Conservation (phyloP, 2,329 filamentous ascomycete genomes). For the Pestalotiopsis sp. region DNA sequence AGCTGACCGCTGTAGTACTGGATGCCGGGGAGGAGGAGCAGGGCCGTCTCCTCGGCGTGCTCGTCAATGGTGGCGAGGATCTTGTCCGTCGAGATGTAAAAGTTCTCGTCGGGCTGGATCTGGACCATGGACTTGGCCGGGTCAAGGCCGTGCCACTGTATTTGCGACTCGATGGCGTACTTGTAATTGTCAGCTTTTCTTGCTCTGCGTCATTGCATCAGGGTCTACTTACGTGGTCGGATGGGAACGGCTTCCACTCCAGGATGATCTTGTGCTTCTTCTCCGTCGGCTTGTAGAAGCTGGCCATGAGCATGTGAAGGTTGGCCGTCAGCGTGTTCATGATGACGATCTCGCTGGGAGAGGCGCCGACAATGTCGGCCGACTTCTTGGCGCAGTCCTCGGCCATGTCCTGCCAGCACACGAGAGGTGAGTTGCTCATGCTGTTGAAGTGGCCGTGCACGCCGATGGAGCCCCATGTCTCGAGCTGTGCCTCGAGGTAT, state of each 20-base stretch:
- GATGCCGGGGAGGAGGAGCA: slow-evolving; percentile 82
- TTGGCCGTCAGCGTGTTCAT: slow-evolving; percentile 89
- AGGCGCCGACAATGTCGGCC: slow-evolving; percentile 74
- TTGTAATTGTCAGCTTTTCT: slow-evolving; percentile 33
- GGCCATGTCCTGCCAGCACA: slow-evolving; percentile 78
- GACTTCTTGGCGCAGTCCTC: slow-evolving; percentile 72
- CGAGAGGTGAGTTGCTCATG: slow-evolving; percentile 67
- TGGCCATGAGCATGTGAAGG: slow-evolving; percentile 79
- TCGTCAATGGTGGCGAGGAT: slow-evolving; percentile 75
- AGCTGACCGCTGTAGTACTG: slow-evolving; percentile 93
- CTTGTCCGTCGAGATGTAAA: slow-evolving; percentile 69
- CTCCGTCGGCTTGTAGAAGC: slow-evolving; percentile 75
- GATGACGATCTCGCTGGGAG: slow-evolving; percentile 73
- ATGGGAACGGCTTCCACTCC: slow-evolving; percentile 90
- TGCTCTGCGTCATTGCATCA: too few relatives aligned
- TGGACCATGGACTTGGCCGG: slow-evolving; percentile 72
- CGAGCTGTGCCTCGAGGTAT: slow-evolving; percentile 82
- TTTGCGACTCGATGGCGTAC: slow-evolving; percentile 84
- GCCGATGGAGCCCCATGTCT: slow-evolving; percentile 80
- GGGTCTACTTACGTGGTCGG: slow-evolving; percentile 68
- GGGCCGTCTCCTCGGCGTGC: slow-evolving; percentile 71
- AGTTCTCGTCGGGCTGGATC: slow-evolving; percentile 65
- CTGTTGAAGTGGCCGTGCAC: slow-evolving; percentile 82
- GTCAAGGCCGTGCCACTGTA: slow-evolving; percentile 69
- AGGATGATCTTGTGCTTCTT: slow-evolving; percentile 76